Percentiles rank a stretch among this genome's conserved stretches.
Evolutionary conservation across 148 eudicot genomes (phyloP).

Genomic region (Vaccinium vitisidaea): DNA sequence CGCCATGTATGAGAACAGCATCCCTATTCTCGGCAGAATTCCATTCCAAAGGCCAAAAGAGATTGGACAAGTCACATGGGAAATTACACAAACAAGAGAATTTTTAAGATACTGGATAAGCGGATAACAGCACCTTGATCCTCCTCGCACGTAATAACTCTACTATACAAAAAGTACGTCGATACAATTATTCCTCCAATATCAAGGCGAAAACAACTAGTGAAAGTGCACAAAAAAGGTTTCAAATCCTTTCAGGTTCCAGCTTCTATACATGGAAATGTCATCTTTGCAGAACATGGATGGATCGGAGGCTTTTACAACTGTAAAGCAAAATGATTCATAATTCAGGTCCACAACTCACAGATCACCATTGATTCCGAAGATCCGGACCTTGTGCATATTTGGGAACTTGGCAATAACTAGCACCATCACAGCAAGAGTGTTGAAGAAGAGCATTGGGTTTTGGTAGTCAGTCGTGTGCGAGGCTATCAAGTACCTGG

Average conservation of each 20-base stretch:
- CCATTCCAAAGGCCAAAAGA: neutral
- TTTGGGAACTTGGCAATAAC: conserved; percentile 92
- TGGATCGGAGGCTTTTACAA: neutral
- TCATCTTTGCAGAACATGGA: conserved; percentile 22
- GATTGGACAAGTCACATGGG: neutral
- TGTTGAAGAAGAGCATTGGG: conserved; percentile 91
- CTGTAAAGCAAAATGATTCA: conserved; percentile 12
- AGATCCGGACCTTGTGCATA: conserved; percentile 97
- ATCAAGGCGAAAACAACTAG: conserved; percentile 1
- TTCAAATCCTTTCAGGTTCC: conserved; percentile 14
- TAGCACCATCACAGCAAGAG: conserved; percentile 70
- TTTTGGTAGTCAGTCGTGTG: conserved; percentile 93
- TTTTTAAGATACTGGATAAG: neutral
- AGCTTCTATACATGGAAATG: conserved; percentile 41
- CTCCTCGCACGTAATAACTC: neutral
- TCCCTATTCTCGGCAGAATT: neutral
- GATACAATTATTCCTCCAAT: conserved; percentile 23
- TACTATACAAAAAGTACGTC: conserved; percentile 15
- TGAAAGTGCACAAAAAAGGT: neutral
- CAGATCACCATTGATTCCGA: conserved; percentile 88
- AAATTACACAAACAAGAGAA: conserved; percentile 13
- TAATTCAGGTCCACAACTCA: conserved; percentile 24
- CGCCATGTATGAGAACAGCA: neutral
- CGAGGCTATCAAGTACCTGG: conserved; percentile 89
- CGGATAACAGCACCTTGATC: conserved; percentile 15